Evolutionary conservation across 805 yeast species (phyloP), one percentile per base, ranked within the genome.

Genomic region (Phaffomyces opuntiae): DNA sequence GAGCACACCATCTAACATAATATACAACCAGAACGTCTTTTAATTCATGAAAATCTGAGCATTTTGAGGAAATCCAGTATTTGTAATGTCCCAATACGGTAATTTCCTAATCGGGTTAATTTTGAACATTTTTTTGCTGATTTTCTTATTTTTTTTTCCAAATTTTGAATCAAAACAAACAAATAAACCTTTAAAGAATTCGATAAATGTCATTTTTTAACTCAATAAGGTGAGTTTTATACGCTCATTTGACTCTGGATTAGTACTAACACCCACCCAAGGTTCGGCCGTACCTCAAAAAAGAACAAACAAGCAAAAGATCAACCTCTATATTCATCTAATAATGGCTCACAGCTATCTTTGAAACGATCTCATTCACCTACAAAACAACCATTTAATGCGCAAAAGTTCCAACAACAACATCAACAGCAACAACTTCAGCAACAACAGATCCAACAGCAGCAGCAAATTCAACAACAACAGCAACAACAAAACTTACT

Each of bases 211-310:
- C 73, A 8, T 69, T 69, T 44, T 62, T 70, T 46, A 67, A 58
- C 48, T 63, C 71, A 7, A 64, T 69, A 33, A 47, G 54, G 56
- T 54, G 38, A 8, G 56, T 46, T 1, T 37, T 9, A 14, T 16
- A 21, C 32, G 12, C 16, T 7, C 9, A n/a, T 33, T 7, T 9
- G 21, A 8, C 5, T 11, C 8, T 9, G 12, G 9, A 34, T 1
- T 5, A 16, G 7, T 21, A 26, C 38, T 13, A n/a, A 48, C 31
- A 38, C 41, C 48, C 47, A 74, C 12, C 5, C 1, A 33, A 45
- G 84, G 9, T 77, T 80, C 51, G 82, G 84, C n/a, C 72, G 84
- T 56, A 67, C 67, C 46, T 69, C 75, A 14, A 73, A 74, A 47
- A 73, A 73, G 59, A 71, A 61, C 51, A 72, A 73, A 56, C 67